Percentiles rank a stretch among this genome's conserved stretches.
Evolutionary conservation across 2,329 filamentous ascomycete genomes (phyloP).

Genomic region (Fusarium sp.): DNA sequence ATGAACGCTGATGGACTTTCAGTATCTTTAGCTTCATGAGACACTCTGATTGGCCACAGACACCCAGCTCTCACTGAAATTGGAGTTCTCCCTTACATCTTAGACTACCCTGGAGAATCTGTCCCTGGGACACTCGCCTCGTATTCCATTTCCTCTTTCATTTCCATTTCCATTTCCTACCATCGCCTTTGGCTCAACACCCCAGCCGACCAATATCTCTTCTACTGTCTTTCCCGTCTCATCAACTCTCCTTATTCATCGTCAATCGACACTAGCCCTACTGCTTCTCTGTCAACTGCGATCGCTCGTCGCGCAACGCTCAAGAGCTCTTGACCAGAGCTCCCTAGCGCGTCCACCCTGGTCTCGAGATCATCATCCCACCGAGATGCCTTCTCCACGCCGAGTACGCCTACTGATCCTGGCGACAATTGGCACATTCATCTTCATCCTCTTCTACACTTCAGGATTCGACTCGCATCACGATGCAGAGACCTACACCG

Average conservation of each 20-base stretch:
- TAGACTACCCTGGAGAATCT: conserved; percentile 9
- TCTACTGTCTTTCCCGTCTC: conserved; percentile 18
- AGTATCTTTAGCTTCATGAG: neutral
- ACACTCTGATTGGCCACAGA: conserved; percentile 24
- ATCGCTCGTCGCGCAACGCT: conserved; percentile 12
- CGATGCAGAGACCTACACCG: conserved; percentile 59
- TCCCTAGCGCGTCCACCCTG: conserved; percentile 42
- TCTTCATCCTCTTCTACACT: conserved; percentile 80
- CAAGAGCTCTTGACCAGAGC: conserved; percentile 42
- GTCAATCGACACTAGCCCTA: conserved; percentile 6
- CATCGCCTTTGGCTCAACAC: conserved; percentile 18
- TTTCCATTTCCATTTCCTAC: conserved; percentile 16
- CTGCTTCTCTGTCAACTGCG: neutral
- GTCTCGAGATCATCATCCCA: conserved; percentile 33
- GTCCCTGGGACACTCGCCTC: conserved; percentile 29
- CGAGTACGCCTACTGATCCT: conserved; percentile 77
- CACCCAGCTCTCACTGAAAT: conserved; percentile 23
- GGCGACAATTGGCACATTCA: conserved; percentile 72
- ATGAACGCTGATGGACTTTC: neutral
- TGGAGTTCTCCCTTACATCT: conserved; percentile 37
- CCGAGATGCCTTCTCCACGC: conserved; percentile 75
- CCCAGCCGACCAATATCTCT: conserved; percentile 21
- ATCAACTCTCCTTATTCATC: conserved; percentile 16
- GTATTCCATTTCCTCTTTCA: conserved; percentile 23
- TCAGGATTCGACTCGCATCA: conserved; percentile 67